These are phyloP conservation scores for Cyclotella sp. DNA, from an alignment of 108 stramenopile species.

Conservation along the genomic window DNA sequence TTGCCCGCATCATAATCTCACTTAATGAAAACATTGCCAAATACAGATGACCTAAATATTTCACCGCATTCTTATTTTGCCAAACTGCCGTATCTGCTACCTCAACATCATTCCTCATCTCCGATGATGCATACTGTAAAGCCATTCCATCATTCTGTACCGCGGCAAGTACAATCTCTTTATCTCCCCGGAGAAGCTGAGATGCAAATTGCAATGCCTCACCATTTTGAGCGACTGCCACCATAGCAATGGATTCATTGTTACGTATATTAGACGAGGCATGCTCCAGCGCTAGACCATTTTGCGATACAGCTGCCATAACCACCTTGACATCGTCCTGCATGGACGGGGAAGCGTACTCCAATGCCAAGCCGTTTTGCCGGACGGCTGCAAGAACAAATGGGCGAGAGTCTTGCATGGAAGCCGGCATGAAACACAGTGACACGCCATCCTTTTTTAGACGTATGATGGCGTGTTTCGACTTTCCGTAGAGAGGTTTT, in stretches of 20 bases:
- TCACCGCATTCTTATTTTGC: not conserved
- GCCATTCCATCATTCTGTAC: not conserved
- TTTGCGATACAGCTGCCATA: too few relatives aligned
- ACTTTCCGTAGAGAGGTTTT: too few relatives aligned
- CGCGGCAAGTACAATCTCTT: not conserved
- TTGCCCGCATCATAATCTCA: too few relatives aligned
- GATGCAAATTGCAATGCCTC: not conserved
- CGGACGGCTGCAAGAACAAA: too few relatives aligned
- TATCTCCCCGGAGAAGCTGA: not conserved
- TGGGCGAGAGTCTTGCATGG: too few relatives aligned
- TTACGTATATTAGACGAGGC: not conserved
- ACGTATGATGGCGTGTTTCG: too few relatives aligned
- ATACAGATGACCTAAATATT: not conserved
- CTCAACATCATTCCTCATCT: conserved; percentile 3
- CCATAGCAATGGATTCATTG: not conserved
- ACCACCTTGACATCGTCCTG: too few relatives aligned
- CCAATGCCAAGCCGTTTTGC: too few relatives aligned
- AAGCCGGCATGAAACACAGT: too few relatives aligned
- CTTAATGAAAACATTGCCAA: too few relatives aligned
- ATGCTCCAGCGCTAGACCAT: not conserved
- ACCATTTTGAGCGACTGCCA: not conserved
- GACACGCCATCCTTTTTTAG: too few relatives aligned
- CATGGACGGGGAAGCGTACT: too few relatives aligned
- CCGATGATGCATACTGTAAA: not conserved
- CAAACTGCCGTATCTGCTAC: not conserved